Evolutionary conservation across 2,329 filamentous ascomycete genomes (phyloP).

Genomic region (Endoconidiophora laricicola): DNA sequence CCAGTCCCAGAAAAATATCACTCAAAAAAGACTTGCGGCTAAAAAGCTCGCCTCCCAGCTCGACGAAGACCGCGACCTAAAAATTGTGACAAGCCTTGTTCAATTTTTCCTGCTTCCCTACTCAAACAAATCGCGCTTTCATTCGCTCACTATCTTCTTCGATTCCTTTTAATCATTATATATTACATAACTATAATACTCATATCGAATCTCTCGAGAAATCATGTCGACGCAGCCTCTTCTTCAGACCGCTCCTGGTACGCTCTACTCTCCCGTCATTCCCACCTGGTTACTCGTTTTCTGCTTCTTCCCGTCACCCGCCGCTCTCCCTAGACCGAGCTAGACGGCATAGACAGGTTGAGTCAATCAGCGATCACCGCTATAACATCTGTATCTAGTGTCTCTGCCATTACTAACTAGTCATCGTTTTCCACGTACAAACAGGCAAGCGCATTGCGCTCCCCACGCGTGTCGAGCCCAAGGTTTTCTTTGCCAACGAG

Average conservation of each 20-base stretch:
- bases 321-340: not conserved
- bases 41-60: not conserved
- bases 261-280: constrained; percentile 16
- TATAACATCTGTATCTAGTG: too few relatives aligned
- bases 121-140: not conserved
- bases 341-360: not conserved
- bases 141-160: not conserved
- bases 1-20: too few relatives aligned
- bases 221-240: constrained; percentile 86
- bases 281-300: too few relatives aligned
- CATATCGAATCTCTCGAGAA: constrained; percentile 1
- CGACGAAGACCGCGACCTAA: too few relatives aligned
- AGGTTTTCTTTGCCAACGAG: constrained; percentile 99
- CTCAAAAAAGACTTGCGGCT: not conserved
- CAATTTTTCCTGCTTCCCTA: not conserved
- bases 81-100: not conserved
- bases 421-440: not conserved
- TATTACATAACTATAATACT: not conserved
- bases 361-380: too few relatives aligned
- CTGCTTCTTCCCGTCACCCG: not conserved
- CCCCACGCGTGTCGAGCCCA: constrained; percentile 92
- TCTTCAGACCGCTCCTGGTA: constrained; percentile 84
- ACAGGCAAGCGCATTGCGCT: constrained; percentile 95
- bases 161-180: constrained; percentile 13
- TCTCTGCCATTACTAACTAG: constrained; percentile 13